Conservation (phyloP, 176 grass and related monocot genomes). For the Pharus latifolius region DNA sequence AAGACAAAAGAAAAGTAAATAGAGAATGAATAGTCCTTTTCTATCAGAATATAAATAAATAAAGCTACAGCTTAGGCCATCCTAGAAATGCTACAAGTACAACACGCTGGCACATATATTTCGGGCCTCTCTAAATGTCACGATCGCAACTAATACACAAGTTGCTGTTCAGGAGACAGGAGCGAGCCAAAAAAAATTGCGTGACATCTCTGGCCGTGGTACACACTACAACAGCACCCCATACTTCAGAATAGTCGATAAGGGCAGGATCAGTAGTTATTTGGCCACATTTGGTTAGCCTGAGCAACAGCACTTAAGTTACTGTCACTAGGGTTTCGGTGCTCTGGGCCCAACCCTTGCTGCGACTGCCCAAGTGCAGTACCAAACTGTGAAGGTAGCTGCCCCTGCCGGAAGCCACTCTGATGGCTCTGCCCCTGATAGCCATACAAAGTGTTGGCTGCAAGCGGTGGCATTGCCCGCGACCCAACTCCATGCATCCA, state of each 20-base stretch:
- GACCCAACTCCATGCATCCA: slow-evolving; percentile 66
- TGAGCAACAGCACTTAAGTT: slow-evolving; percentile 39
- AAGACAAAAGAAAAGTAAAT: background rate
- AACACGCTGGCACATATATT: slow-evolving; percentile 11
- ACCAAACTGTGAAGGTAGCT: slow-evolving; percentile 38
- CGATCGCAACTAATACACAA: slow-evolving; percentile 19
- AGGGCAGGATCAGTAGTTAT: slow-evolving; percentile 32
- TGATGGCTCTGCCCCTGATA: slow-evolving; percentile 61
- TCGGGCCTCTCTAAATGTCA: slow-evolving; percentile 33
- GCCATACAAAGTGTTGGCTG: slow-evolving; percentile 48
- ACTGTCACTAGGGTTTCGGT: slow-evolving; percentile 41
- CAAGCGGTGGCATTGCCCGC: slow-evolving; percentile 53
- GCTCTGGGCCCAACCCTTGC: slow-evolving; percentile 34
- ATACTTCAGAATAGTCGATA: background rate
- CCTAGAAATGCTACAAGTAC: slow-evolving; percentile 20
- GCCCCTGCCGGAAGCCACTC: slow-evolving; percentile 33
- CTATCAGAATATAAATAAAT: slow-evolving; percentile 42
- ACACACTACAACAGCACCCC: background rate
- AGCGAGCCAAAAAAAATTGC: background rate
- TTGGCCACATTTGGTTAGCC: slow-evolving; percentile 62
- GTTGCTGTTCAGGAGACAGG: slow-evolving; percentile 4
- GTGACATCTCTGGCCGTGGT: background rate
- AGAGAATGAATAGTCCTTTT: slow-evolving; percentile 27
- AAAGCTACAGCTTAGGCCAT: slow-evolving; percentile 33
- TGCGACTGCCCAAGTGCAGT: slow-evolving; percentile 38